Percentiles rank a stretch among this genome's conserved stretches.
Conservation (phyloP, 257 asterid genomes). For the Leptodermis oblonga region DNA sequence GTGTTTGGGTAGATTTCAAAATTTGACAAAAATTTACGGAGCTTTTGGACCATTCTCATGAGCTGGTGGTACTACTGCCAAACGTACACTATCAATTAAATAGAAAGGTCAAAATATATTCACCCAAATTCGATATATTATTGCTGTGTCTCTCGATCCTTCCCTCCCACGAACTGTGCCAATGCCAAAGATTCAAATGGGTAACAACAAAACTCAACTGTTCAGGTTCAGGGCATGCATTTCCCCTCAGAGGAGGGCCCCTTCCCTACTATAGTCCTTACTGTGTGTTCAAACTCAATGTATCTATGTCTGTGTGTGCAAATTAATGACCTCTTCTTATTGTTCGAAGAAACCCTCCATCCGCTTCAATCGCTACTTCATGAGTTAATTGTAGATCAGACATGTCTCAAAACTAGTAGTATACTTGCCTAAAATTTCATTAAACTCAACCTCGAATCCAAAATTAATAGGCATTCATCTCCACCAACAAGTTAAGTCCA, state of each 20-base stretch:
- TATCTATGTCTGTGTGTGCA: background rate
- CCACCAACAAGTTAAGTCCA: background rate
- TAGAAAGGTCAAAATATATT: background rate
- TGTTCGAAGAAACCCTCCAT: no score
- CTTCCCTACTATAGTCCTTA: slow-evolving; percentile 8
- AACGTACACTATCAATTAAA: background rate
- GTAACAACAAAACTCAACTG: slow-evolving; percentile 22
- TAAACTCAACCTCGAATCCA: background rate
- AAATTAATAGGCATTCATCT: background rate
- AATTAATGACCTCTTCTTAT: background rate
- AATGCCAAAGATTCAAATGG: slow-evolving; percentile 21
- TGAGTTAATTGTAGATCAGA: no score
- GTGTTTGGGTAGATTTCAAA: slow-evolving; percentile 2
- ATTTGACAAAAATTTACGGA: background rate
- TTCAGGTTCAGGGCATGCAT: slow-evolving; percentile 10
- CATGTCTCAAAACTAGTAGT: no score
- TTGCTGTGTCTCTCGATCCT: background rate
- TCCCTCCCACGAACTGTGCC: slow-evolving; percentile 1
- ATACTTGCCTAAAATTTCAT: slow-evolving; percentile 9
- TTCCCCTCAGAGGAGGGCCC: slow-evolving; percentile 9
- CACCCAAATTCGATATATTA: slow-evolving; percentile 5
- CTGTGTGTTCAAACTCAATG: slow-evolving; percentile 4
- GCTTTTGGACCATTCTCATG: slow-evolving; percentile 13
- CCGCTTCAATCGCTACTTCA: no score
- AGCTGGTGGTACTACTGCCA: background rate